Conservation (phyloP, 306 rosid genomes). For the Trifolium repens region DNA sequence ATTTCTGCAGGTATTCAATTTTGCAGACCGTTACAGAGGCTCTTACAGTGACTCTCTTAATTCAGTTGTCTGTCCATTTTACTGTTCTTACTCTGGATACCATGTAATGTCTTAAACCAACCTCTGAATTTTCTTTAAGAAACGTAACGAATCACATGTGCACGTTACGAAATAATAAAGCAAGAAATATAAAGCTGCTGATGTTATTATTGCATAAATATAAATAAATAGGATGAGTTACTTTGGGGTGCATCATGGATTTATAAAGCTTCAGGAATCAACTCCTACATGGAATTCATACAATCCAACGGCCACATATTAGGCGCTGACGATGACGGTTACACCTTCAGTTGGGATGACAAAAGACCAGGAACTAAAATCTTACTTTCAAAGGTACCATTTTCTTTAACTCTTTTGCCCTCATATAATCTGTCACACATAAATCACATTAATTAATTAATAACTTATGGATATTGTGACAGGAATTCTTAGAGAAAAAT, state of each 20-base stretch:
- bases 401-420: background rate
- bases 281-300: slow-evolving; percentile 62
- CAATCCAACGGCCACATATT: slow-evolving; percentile 77
- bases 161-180: too few relatives aligned
- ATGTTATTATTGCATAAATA: slow-evolving; percentile 5
- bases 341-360: slow-evolving; percentile 90
- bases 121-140: background rate
- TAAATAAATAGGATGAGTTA: slow-evolving; percentile 76
- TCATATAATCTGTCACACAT: background rate
- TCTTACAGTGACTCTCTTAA: slow-evolving; percentile 77
- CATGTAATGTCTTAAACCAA: slow-evolving; percentile 52
- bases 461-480: slow-evolving; percentile 14
- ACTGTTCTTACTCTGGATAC: slow-evolving; percentile 91
- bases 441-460: background rate
- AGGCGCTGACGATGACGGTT: slow-evolving; percentile 81
- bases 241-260: slow-evolving; percentile 97
- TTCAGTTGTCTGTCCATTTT: slow-evolving; percentile 84
- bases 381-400: slow-evolving; percentile 74
- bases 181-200: too few relatives aligned
- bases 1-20: slow-evolving; percentile 63
- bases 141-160: background rate
- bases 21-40: slow-evolving; percentile 84
- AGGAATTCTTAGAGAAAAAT: slow-evolving; percentile 68
- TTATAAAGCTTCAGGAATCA: slow-evolving; percentile 67
- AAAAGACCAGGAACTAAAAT: slow-evolving; percentile 85